Percentiles rank a stretch among this genome's conserved stretches.
These are phyloP conservation scores for Artemisia annua DNA, from an alignment of 129 eudicot species.

Conservation along the genomic window DNA sequence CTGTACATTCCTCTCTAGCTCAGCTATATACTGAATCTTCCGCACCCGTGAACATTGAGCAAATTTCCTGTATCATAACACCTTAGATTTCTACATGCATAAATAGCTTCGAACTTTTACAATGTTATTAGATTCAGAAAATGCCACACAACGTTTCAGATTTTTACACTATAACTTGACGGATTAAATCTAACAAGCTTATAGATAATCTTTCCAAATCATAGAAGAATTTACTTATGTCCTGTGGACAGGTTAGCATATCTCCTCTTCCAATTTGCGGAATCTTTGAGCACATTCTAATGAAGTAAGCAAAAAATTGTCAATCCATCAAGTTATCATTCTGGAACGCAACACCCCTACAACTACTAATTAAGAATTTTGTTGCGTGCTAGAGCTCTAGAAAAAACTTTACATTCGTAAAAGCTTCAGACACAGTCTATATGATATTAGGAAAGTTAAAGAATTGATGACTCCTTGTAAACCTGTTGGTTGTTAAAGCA, in stretches of 20 bases:
- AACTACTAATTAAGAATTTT: too few species aligned
- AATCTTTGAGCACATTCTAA: background rate
- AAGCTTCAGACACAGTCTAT: background rate
- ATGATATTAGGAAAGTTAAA: slow-evolving; percentile 1
- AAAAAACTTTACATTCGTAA: too few species aligned
- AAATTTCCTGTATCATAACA: slow-evolving; percentile 60
- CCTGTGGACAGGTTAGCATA: slow-evolving; percentile 12
- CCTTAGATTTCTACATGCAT: slow-evolving; percentile 12
- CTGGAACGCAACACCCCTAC: too few species aligned
- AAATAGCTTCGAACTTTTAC: background rate
- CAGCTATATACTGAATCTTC: slow-evolving; percentile 87
- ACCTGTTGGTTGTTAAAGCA: background rate
- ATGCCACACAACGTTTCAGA: background rate
- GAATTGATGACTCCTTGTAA: background rate
- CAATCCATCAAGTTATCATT: too few species aligned
- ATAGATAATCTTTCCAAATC: background rate
- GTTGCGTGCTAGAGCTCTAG: too few species aligned
- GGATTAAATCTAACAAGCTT: background rate
- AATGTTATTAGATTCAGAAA: slow-evolving; percentile 3
- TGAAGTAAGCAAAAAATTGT: too few species aligned
- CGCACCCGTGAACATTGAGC: slow-evolving; percentile 85
- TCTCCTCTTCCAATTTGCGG: background rate
- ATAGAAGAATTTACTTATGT: slow-evolving; percentile 10
- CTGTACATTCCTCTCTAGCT: slow-evolving; percentile 81
- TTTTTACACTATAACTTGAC: background rate